Conservation (phyloP, 148 eudicot genomes). For the Amaranthus cruentus region DNA sequence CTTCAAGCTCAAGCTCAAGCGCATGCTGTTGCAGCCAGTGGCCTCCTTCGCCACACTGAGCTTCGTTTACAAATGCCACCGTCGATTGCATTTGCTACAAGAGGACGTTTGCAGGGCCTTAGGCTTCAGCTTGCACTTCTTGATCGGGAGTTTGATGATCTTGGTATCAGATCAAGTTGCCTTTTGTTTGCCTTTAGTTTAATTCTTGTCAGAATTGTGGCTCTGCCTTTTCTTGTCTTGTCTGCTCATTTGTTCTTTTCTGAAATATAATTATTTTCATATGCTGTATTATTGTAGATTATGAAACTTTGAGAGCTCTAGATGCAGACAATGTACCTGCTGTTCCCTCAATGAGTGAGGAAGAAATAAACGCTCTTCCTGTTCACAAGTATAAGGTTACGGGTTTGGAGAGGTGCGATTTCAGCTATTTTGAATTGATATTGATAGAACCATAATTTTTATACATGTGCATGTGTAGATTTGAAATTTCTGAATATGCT, state of each 20-base stretch:
- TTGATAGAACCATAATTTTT: too few species aligned
- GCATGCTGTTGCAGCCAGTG: conserved; percentile 95
- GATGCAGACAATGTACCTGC: conserved; percentile 75
- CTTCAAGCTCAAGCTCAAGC: conserved; percentile 98
- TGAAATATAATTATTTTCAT: not conserved
- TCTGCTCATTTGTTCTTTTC: not conserved
- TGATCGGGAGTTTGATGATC: conserved; percentile 90
- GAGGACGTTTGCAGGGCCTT: conserved; percentile 89
- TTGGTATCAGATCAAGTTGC: conserved; percentile 40
- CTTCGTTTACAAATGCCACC: conserved; percentile 88
- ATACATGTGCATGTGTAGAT: too few species aligned
- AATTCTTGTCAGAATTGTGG: not conserved
- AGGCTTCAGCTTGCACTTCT: conserved; percentile 96
- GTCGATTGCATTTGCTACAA: conserved; percentile 78
- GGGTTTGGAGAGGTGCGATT: conserved; percentile 50
- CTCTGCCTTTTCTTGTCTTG: not conserved
- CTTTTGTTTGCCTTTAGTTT: not conserved
- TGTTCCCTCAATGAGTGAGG: conserved; percentile 79
- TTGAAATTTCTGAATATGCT: too few species aligned
- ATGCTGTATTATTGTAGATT: conserved; percentile 43
- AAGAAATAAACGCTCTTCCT: conserved; percentile 86
- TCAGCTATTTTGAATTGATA: not conserved
- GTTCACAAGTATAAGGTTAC: conserved; percentile 70
- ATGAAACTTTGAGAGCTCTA: conserved; percentile 83
- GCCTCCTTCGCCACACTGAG: conserved; percentile 89